A percentile compares a stretch with the other conserved stretches of the same genome.
These are phyloP conservation scores for Herpetospermum pedunculosum DNA, from an alignment of 306 rosid genomes.

Conservation along the genomic window DNA sequence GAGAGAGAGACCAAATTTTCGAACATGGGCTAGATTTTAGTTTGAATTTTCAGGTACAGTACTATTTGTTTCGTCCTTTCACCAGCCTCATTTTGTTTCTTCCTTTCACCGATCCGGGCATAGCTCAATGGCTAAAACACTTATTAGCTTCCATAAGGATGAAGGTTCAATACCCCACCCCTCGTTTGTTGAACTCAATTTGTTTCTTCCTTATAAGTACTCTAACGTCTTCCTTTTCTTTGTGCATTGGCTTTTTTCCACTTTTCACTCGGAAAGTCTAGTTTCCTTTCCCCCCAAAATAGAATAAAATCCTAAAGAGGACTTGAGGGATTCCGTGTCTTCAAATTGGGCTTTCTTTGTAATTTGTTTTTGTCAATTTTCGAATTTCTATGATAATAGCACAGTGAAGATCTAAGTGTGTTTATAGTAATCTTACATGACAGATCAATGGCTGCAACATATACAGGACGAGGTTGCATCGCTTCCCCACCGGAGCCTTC, in stretches of 20 bases:
- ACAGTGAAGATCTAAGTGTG: not conserved
- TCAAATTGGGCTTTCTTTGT: not conserved
- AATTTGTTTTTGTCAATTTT: not conserved
- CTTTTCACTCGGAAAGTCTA: not conserved
- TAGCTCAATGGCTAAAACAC: not conserved
- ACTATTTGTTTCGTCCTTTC: not conserved
- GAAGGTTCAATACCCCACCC: too few relatives aligned
- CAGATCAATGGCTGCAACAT: slow-evolving; percentile 96
- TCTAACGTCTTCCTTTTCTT: too few relatives aligned
- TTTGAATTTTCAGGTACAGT: not conserved
- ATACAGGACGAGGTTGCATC: slow-evolving; percentile 70
- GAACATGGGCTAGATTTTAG: not conserved
- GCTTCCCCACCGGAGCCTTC: slow-evolving; percentile 42
- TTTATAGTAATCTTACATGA: slow-evolving; percentile 44
- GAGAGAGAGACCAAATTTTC: not conserved
- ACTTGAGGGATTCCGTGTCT: not conserved
- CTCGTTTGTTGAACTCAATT: too few relatives aligned
- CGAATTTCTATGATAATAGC: not conserved
- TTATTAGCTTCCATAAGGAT: not conserved
- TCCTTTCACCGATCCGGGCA: not conserved
- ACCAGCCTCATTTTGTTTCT: too few relatives aligned
- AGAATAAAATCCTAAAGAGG: not conserved
- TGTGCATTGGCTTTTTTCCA: too few relatives aligned
- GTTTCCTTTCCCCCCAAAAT: not conserved
- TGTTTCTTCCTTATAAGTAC: not conserved